These are phyloP conservation scores for Colletotrichum scovillei DNA, from an alignment of 2,329 filamentous ascomycete genomes.

Conservation along the genomic window DNA sequence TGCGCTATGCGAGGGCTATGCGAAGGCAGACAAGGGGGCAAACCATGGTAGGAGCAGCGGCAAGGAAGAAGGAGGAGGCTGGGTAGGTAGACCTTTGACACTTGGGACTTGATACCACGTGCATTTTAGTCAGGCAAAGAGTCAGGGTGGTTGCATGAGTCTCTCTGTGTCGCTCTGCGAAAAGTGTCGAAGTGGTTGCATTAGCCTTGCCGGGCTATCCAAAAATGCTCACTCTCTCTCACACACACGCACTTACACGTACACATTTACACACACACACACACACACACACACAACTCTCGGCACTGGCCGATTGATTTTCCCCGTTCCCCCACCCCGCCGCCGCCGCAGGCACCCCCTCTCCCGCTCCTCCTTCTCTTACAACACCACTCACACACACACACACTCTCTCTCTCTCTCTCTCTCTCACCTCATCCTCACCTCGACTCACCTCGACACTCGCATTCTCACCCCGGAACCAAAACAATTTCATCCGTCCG, in stretches of 20 bases:
- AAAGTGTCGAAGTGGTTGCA: constrained; percentile 27
- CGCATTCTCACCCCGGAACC: not conserved
- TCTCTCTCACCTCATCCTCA: not conserved
- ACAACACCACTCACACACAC: too few relatives aligned
- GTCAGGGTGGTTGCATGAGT: constrained; percentile 26
- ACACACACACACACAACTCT: not conserved
- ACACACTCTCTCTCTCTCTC: not conserved
- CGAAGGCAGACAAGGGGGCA: not conserved
- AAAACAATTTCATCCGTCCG: not conserved
- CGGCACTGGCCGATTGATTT: constrained; percentile 24
- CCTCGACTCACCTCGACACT: not conserved
- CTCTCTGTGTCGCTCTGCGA: not conserved
- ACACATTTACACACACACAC: not conserved
- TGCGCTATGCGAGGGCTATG: not conserved
- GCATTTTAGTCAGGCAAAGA: constrained; percentile 5
- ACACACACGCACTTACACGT: not conserved
- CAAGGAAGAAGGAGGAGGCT: not conserved
- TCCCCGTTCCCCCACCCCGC: not conserved
- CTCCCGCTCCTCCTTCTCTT: not conserved
- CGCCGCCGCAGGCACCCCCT: not conserved
- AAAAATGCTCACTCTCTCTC: not conserved
- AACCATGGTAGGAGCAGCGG: not conserved
- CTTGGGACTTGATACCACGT: constrained; percentile 14
- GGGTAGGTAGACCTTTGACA: not conserved
- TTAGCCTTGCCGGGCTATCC: constrained; percentile 30